Evolutionary conservation across 441 rosid species (phyloP), one percentile per base, ranked within the genome.

Genomic region (Erodium texanum): DNA sequence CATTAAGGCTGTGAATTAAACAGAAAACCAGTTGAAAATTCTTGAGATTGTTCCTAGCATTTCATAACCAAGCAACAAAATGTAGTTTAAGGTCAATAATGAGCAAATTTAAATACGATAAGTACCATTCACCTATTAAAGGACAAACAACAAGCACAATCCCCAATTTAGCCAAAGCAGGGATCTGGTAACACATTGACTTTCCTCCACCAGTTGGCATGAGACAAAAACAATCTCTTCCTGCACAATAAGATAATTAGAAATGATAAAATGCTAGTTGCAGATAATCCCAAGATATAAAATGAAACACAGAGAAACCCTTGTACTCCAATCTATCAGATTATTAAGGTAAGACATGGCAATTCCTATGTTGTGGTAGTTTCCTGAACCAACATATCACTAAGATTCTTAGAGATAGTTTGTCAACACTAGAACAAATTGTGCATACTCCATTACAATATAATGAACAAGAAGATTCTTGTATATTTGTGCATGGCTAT

Each of bases 181-280:
- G 96, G 74, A 94, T 88, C 75, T 91, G 97, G 75, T 89, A 91
- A 77, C 99, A 91, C 83, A 91, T 87, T 10, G 97, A 94, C 81
- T 94, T 94, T 63, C 97, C 99, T 76, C 97, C 94, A 56, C 99
- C 97, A 18, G 96, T 94, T 5, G 99, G 97, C 99, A 94, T 91
- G 68, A 94, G 79, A 70, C 97, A 94, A 77, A 94, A 89, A 72
- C 97, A 94, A 79, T 94, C 99, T 72, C 91, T 86, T 73, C 99
- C 99, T 93, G 74, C 62, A 67, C 65, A 61, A 36, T 18, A 2
- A 32, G 24, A 64, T 24, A 58, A 36, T 41, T 45, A 56, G 36
- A 27, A 16, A 43, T 34, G 19, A 24, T 9, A 12, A 15, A 10
- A 24, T 19, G 24, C 65, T 66, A 54, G 36, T 34, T 5, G 6